Percentiles rank a stretch among this genome's conserved stretches.
Conservation (phyloP, 345 rosid genomes). For the Dimocarpus longan region DNA sequence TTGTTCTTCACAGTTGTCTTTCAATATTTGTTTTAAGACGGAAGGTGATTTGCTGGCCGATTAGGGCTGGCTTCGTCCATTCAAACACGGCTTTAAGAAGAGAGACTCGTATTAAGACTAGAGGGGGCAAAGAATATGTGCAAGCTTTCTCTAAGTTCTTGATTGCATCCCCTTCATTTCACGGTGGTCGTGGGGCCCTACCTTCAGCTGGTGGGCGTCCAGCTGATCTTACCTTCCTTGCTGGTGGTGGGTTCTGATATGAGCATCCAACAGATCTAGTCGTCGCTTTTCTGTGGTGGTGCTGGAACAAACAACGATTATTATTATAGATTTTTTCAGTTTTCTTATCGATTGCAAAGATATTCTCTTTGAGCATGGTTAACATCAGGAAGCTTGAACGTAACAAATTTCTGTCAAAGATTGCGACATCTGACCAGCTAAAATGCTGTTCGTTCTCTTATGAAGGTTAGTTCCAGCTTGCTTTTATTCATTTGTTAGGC, state of each 20-base stretch:
- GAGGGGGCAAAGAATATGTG: conserved; percentile 32
- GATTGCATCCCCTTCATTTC: conserved; percentile 49
- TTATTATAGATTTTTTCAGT: conserved; percentile 15
- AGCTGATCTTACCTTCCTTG: conserved; percentile 46
- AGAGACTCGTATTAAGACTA: conserved; percentile 26
- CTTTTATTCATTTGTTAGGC: conserved; percentile 2
- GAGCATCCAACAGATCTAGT: background rate
- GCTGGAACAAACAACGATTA: background rate
- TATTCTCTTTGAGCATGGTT: conserved; percentile 28
- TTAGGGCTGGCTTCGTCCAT: conserved; percentile 36
- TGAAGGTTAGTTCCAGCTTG: conserved; percentile 32
- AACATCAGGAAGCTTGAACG: conserved; percentile 26
- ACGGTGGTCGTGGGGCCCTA: conserved; percentile 48
- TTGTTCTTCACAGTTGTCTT: conserved; percentile 13
- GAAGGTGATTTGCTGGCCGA: conserved; percentile 33
- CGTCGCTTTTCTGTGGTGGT: background rate
- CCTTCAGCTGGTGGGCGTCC: conserved; percentile 50
- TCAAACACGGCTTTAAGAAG: conserved; percentile 41
- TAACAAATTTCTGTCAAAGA: conserved; percentile 6
- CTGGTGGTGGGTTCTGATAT: conserved; percentile 43
- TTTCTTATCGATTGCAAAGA: conserved; percentile 6
- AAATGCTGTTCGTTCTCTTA: conserved; percentile 20
- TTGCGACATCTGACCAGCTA: conserved; percentile 24
- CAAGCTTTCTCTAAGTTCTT: conserved; percentile 37
- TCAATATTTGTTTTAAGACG: conserved; percentile 16